These are phyloP conservation scores for Alternaria triticina DNA, from an alignment of 2,329 filamentous ascomycete species.

Conservation along the genomic window DNA sequence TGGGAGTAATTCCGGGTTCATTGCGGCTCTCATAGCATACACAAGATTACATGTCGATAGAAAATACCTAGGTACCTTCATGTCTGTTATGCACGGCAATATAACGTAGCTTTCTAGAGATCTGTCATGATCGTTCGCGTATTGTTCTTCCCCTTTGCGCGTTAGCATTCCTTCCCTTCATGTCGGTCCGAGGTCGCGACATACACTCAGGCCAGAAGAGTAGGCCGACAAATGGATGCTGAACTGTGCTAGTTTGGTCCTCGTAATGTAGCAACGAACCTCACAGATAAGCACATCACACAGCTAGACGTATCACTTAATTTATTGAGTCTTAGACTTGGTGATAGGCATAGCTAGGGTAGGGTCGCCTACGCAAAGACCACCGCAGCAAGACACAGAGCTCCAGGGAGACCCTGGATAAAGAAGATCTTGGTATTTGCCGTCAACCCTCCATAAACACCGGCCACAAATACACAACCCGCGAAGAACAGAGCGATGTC, in stretches of 20 bases:
- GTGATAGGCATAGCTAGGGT: background rate
- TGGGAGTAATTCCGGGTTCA: accelerated
- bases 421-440: background rate
- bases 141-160: background rate
- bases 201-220: background rate
- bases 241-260: background rate
- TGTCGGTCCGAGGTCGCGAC: background rate
- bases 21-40: background rate
- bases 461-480: background rate
- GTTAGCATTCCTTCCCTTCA: background rate
- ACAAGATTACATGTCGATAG: background rate
- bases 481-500: background rate
- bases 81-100: background rate
- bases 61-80: background rate
- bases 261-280: background rate
- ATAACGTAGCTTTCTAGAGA: background rate
- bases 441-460: background rate
- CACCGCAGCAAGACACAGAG: background rate
- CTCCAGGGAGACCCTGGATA: background rate
- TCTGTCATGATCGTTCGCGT: accelerated
- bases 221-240: background rate
- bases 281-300: background rate
- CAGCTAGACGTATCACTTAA: background rate
- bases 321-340: background rate
- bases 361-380: background rate